Evolutionary conservation across 2,329 filamentous ascomycete species (phyloP), one percentile per base, ranked within the genome.

Genomic region (Diaporthe velutina): DNA sequence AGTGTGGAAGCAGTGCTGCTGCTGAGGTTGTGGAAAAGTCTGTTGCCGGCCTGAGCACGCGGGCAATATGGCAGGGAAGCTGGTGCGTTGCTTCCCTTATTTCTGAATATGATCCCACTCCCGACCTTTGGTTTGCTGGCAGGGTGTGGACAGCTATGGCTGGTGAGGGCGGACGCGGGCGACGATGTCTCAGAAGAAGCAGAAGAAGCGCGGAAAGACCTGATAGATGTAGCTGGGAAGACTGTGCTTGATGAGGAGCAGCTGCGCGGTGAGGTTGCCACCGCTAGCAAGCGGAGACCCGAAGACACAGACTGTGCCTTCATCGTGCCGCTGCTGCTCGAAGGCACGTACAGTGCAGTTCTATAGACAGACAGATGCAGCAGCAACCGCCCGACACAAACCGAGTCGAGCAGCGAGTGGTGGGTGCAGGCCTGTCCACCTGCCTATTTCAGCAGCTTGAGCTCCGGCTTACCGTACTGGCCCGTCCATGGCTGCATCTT

Each of bases 311-410:
- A 54, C n/a, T 22, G 64, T 68, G 33, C 64, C 64, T 54, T 52
- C 64, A 68, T 54, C 48, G 48, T 68, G 22, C 42, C 22, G 61
- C 61, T 25, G 61, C 61, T 67, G 61, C 61, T 28, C 42, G 4
- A 35, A 9, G 42, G 42, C 42, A 50, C 64, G 61, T n/a, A 35
- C 64, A 22, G 38, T 30, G n/a, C n/a, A 30, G 58, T 30, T 10
- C n/a, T 64, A 19, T 19, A 13, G 35, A 40, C 8, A 61, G n/a
- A n/a, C 8, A 61, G n/a, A n/a, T 22, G 48, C 42, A 38, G 40
- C 42, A 67, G 22, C 45, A 54, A 17, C 45, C 30, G 64, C 45
- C 64, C 64, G 64, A 68, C 64, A 54, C 64, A 68, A 68, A 30
- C 64, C 64, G 64, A 67, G 48, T 48, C 7, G 22, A 35, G 28